Evolutionary conservation across 768 basidiomycete genomes (phyloP).

Genomic region (Cyathus striatus): DNA sequence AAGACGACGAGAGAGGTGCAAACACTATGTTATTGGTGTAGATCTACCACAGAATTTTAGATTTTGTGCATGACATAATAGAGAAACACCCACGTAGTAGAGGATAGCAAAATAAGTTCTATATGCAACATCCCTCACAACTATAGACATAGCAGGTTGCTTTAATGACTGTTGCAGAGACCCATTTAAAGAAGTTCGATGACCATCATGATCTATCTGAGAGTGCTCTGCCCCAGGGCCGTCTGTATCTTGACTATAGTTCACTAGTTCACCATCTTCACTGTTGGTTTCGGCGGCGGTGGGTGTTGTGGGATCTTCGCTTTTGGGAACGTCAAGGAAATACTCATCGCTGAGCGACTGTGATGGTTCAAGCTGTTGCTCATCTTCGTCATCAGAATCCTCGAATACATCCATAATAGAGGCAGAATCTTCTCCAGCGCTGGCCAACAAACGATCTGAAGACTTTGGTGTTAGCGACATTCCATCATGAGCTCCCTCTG

Average conservation of each 20-base stretch:
- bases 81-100: constrained; percentile 59
- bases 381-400: constrained; percentile 43
- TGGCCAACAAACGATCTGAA: constrained; percentile 11
- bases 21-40: constrained; percentile 85
- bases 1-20: constrained; percentile 77
- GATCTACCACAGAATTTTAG: constrained; percentile 36
- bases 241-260: too few species aligned
- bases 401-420: constrained; percentile 41
- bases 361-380: constrained; percentile 15
- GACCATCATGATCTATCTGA: too few species aligned
- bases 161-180: not conserved
- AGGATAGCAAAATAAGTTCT: constrained; percentile 43
- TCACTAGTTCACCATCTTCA: not conserved
- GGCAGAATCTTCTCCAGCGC: constrained; percentile 17
- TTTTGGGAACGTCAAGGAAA: not conserved
- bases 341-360: not conserved
- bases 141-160: constrained; percentile 20
- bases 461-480: constrained; percentile 17
- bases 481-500: constrained; percentile 41
- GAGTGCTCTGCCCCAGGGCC: too few species aligned
- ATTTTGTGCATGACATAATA: not conserved
- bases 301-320: not conserved
- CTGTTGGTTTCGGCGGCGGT: not conserved
- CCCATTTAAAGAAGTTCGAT: too few species aligned
- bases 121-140: constrained; percentile 48